These are phyloP conservation scores for Fimicolochytrium jonesii DNA, from an alignment of 192 early-diverging fungal species.

Conservation along the genomic window DNA sequence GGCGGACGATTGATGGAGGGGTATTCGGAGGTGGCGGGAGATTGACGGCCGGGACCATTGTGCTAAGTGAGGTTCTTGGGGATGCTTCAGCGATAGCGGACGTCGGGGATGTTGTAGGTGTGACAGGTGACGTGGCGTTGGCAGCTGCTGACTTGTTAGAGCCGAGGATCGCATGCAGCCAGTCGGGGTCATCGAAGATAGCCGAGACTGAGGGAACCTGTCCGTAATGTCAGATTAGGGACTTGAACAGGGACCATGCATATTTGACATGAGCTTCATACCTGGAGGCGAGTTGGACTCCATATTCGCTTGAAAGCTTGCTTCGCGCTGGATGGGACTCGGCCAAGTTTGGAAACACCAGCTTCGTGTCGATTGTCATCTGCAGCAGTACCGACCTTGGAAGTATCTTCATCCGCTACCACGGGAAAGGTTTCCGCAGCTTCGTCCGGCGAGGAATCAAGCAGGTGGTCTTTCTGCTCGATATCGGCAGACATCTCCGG, in stretches of 20 bases:
- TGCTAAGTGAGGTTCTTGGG: background rate
- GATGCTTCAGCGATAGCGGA: background rate
- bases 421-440: no score
- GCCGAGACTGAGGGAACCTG: constrained; percentile 9
- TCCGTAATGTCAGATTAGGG: background rate
- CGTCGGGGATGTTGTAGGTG: background rate
- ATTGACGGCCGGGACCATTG: background rate
- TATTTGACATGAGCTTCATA: background rate
- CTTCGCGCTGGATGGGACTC: background rate
- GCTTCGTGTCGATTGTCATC: background rate
- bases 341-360: background rate
- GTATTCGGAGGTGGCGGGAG: background rate
- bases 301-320: constrained; percentile 4
- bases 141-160: background rate
- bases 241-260: background rate
- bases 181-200: constrained; percentile 18
- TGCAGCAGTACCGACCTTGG: background rate
- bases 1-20: background rate
- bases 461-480: no score
- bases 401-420: background rate
- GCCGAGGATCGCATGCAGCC: constrained; percentile 11
- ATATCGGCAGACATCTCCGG: no score
- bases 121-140: background rate
- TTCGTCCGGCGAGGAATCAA: no score
- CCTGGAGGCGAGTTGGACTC: constrained; percentile 17